phyloP scores from a whole-genome alignment of 257 asterid genomes.

The Forsythia suspensa region DNA sequence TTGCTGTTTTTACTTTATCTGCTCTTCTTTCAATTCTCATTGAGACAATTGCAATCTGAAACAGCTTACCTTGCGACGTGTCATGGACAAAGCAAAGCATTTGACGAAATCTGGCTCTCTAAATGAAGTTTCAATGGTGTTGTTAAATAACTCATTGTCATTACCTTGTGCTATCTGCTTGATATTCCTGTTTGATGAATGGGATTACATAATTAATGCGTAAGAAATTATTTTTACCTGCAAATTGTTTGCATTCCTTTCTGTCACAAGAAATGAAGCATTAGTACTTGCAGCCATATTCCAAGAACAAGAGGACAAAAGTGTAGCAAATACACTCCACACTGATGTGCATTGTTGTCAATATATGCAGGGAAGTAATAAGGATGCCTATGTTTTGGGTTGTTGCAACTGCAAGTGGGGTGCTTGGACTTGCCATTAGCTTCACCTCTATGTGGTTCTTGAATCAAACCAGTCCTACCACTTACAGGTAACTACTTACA shows the following conservation, averaged over 20 bases:
- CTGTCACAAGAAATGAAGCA: not conserved
- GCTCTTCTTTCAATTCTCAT: not conserved
- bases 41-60: conserved; percentile 9
- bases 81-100: conserved; percentile 55
- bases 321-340: not conserved
- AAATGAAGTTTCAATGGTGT: conserved; percentile 54
- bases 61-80: conserved; percentile 50
- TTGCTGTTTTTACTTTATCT: not conserved
- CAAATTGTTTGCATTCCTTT: not conserved
- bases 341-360: not conserved
- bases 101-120: conserved; percentile 52
- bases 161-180: conserved; percentile 48
- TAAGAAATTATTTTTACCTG: conserved; percentile 16
- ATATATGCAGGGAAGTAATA: conserved; percentile 34
- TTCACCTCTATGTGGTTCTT: conserved; percentile 56
- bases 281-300: not conserved
- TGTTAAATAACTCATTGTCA: conserved; percentile 46
- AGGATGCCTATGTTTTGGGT: conserved; percentile 49
- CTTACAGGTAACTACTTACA: conserved; percentile 38
- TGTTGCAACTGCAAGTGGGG: conserved; percentile 49
- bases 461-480: conserved; percentile 49
- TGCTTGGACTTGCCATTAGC: conserved; percentile 53
- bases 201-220: conserved; percentile 41
- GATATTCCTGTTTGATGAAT: conserved; percentile 44
- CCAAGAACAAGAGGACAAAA: not conserved